Conservation (phyloP, 2,329 filamentous ascomycete genomes). For the Juglanconis sp. region DNA sequence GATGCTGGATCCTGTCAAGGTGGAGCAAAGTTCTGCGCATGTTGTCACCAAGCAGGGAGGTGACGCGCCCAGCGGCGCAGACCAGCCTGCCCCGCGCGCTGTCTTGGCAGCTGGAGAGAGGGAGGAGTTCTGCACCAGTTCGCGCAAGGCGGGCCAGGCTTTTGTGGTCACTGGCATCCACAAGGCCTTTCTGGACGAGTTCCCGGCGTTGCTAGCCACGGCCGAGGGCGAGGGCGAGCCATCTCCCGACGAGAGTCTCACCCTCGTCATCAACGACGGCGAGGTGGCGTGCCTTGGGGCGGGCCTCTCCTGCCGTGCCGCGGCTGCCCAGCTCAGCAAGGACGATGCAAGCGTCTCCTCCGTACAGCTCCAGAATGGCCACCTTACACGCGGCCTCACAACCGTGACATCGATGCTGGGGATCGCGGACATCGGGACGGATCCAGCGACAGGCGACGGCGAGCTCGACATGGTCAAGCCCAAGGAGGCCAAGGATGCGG, state of each 20-base stretch:
- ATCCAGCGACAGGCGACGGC: conserved; percentile 46
- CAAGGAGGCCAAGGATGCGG: conserved; percentile 24
- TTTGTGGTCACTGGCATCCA: conserved; percentile 37
- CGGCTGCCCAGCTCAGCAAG: conserved; percentile 23
- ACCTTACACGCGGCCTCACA: conserved; percentile 48
- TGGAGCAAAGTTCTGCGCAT: conserved; percentile 25
- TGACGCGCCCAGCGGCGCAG: neutral
- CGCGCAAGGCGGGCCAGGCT: conserved; percentile 21
- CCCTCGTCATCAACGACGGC: conserved; percentile 39
- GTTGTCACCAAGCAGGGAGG: conserved; percentile 3
- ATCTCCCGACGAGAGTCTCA: conserved; percentile 23
- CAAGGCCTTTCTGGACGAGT: conserved; percentile 31
- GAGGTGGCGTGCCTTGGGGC: conserved; percentile 36
- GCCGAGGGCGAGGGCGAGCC: neutral
- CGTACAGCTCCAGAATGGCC: conserved; percentile 41
- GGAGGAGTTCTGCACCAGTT: conserved; percentile 24
- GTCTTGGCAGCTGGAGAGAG: conserved; percentile 22
- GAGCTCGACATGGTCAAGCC: conserved; percentile 25
- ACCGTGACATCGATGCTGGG: conserved; percentile 46
- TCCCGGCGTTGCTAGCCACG: conserved; percentile 8
- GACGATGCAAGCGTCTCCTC: conserved; percentile 20
- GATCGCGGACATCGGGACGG: conserved; percentile 45
- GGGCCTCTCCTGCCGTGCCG: conserved; percentile 27
- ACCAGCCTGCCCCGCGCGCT: conserved; percentile 25
- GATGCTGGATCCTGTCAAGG: conserved; percentile 31